A percentile compares a stretch with the other conserved stretches of the same genome.
phyloP scores from a whole-genome alignment of 2,329 filamentous ascomycete genomes.

The Talaromyces sp. region DNA sequence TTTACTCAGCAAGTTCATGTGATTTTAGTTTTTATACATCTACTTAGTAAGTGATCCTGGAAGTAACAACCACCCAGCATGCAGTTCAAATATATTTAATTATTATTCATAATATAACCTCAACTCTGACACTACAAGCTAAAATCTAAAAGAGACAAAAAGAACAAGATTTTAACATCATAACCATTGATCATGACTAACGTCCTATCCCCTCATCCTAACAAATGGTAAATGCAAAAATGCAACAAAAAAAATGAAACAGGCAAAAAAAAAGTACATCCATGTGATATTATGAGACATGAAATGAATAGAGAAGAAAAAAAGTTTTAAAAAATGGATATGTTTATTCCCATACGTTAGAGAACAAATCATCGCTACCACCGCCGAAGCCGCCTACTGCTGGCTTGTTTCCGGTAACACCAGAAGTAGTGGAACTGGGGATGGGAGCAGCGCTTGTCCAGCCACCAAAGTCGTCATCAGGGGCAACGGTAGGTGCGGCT shows the following conservation, averaged over 20 bases:
- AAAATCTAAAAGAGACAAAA: not conserved
- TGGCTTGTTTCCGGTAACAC: slow-evolving; percentile 42
- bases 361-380: slow-evolving; percentile 76
- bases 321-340: not conserved
- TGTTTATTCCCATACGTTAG: slow-evolving; percentile 81
- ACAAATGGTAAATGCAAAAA: not conserved
- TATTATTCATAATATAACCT: not conserved
- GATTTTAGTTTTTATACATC: too few species aligned
- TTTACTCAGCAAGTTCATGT: too few species aligned
- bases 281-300: not conserved
- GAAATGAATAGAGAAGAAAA: not conserved
- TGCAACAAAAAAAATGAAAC: slow-evolving; percentile 5
- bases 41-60: too few species aligned
- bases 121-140: not conserved
- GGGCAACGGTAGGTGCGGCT: slow-evolving; percentile 62
- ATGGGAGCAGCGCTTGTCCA: slow-evolving; percentile 74
- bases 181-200: not conserved
- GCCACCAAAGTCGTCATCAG: slow-evolving; percentile 93
- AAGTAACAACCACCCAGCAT: too few species aligned
- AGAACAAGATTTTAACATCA: not conserved
- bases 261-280: slow-evolving; percentile 18
- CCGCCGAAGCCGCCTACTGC: slow-evolving; percentile 54
- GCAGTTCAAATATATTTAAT: not conserved
- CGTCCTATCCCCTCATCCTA: not conserved
- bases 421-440: slow-evolving; percentile 35